These are phyloP conservation scores for Aspergillus pseudonomiae DNA, from an alignment of 2,329 filamentous ascomycete species.

Conservation along the genomic window DNA sequence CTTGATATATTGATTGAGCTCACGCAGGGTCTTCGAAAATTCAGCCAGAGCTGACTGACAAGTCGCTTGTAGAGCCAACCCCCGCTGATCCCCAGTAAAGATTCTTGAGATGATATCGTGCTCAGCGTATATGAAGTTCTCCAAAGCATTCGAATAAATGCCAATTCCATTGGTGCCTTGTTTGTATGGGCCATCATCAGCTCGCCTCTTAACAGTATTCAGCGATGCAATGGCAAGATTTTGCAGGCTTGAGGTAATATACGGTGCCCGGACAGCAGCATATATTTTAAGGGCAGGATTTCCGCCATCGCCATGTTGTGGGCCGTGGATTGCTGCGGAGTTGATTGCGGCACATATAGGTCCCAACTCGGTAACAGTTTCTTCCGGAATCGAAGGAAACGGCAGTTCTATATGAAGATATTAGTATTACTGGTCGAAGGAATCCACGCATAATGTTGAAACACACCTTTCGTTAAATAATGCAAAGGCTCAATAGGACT, in stretches of 20 bases:
- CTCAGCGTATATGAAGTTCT: conserved; percentile 83
- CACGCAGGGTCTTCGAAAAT: conserved; percentile 80
- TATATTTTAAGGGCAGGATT: conserved; percentile 80
- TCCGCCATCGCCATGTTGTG: conserved; percentile 58
- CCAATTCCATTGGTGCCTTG: conserved; percentile 89
- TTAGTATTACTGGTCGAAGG: not conserved
- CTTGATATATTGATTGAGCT: conserved; percentile 89
- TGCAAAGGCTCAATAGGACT: conserved; percentile 84
- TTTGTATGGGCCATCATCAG: conserved; percentile 78
- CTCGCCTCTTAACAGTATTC: conserved; percentile 76
- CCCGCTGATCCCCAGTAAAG: conserved; percentile 85
- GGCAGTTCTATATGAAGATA: conserved; percentile 56
- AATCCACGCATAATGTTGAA: not conserved
- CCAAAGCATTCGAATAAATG: conserved; percentile 83
- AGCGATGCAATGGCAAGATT: conserved; percentile 87
- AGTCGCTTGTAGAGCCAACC: conserved; percentile 74
- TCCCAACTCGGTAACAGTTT: conserved; percentile 73
- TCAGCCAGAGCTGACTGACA: conserved; percentile 78
- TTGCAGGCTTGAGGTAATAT: conserved; percentile 77
- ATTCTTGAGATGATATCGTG: conserved; percentile 88
- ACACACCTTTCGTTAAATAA: conserved; percentile 81
- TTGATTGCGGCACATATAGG: conserved; percentile 79
- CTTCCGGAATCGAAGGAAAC: conserved; percentile 79
- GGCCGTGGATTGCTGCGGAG: conserved; percentile 58
- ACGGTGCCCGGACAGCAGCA: conserved; percentile 81